Conservation (phyloP, 305 asterid genomes). For the Coffea humblotiana region DNA sequence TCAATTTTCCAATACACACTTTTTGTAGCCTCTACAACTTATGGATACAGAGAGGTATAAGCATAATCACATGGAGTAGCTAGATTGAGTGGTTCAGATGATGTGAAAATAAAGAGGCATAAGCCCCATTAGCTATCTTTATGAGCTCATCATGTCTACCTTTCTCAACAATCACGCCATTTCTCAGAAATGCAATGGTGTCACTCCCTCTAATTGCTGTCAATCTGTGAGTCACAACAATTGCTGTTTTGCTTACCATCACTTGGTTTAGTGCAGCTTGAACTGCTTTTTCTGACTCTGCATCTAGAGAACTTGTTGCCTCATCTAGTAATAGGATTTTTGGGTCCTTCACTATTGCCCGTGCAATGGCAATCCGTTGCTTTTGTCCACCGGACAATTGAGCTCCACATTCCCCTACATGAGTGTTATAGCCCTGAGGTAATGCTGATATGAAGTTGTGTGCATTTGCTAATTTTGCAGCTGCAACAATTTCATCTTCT, state of each 20-base stretch:
- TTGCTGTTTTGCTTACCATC: conserved; percentile 22
- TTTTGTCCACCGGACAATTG: conserved; percentile 32
- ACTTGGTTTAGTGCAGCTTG: conserved; percentile 23
- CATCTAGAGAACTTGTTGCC: conserved; percentile 29
- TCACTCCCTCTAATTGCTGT: conserved; percentile 22
- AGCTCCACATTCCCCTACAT: conserved; percentile 19
- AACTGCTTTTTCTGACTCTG: conserved; percentile 21
- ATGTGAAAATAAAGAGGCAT: conserved; percentile 22
- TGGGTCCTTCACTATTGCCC: conserved; percentile 26
- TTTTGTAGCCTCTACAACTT: too few species aligned
- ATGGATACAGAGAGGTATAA: too few species aligned
- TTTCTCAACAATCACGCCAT: conserved; percentile 26
- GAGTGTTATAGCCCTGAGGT: conserved; percentile 25
- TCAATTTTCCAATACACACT: too few species aligned
- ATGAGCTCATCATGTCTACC: conserved; percentile 25
- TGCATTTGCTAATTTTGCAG: conserved; percentile 26
- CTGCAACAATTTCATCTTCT: conserved; percentile 22
- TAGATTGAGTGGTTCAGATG: conserved; percentile 3
- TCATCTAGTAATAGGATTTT: conserved; percentile 29
- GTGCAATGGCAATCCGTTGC: conserved; percentile 29
- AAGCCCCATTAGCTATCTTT: conserved; percentile 16
- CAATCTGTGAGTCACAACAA: conserved; percentile 21
- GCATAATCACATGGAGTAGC: background rate
- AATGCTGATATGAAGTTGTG: conserved; percentile 23
- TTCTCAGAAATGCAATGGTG: conserved; percentile 22